Conservation (phyloP, 164 flowering plant species). For the Nymphaea colorata region DNA sequence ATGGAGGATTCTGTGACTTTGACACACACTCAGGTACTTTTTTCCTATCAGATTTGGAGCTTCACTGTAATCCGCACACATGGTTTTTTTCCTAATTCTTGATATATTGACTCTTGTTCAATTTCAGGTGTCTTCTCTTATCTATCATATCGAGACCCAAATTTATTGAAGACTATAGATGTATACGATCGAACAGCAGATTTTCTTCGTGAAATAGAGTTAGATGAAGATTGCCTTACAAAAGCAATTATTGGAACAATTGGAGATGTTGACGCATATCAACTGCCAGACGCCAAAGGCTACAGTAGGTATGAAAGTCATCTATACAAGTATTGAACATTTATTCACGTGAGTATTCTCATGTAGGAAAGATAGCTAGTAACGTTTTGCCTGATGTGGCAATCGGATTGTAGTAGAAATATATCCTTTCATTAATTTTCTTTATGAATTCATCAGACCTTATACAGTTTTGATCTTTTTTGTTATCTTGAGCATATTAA, state of each 20-base stretch:
- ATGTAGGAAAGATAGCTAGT: too few species aligned
- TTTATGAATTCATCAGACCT: too few species aligned
- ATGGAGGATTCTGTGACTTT: slow-evolving; percentile 97
- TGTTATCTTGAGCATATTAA: too few species aligned
- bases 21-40: slow-evolving; percentile 85
- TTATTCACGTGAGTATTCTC: too few species aligned
- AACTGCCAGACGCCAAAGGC: slow-evolving; percentile 98
- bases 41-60: not conserved
- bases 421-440: too few species aligned
- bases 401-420: too few species aligned
- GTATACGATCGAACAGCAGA: slow-evolving; percentile 76
- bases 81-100: not conserved
- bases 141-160: slow-evolving; percentile 95
- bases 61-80: not conserved
- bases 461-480: too few species aligned
- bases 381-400: too few species aligned
- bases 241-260: slow-evolving; percentile 98
- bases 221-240: slow-evolving; percentile 82
- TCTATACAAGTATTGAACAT: not conserved
- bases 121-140: slow-evolving; percentile 77
- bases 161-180: slow-evolving; percentile 88
- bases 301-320: slow-evolving; percentile 61
- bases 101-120: not conserved
- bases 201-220: slow-evolving; percentile 67
- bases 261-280: slow-evolving; percentile 95